A percentile compares a stretch with the other conserved stretches of the same genome.
These are phyloP conservation scores for Myxozyma neglecta DNA, from an alignment of 805 yeast species.

Conservation along the genomic window DNA sequence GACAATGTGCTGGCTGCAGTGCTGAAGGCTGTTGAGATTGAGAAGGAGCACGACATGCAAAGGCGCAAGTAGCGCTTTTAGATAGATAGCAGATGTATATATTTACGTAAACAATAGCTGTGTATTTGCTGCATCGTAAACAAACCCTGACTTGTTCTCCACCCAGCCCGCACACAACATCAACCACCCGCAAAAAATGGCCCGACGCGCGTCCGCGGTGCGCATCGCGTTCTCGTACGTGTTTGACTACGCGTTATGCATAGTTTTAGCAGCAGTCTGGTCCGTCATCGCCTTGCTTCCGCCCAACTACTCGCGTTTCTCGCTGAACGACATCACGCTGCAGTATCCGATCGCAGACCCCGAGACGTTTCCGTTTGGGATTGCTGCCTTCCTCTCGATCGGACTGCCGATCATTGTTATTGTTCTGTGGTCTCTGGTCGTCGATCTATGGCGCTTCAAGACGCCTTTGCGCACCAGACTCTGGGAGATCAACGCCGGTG, in stretches of 20 bases:
- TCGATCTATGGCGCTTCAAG: conserved; percentile 7
- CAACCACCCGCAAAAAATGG: conserved; percentile 1
- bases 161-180: no score
- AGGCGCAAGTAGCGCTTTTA: background rate
- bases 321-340: conserved; percentile 69
- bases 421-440: conserved; percentile 25
- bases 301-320: conserved; percentile 45
- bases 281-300: conserved; percentile 14
- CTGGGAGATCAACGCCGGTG: conserved; percentile 60
- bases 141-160: no score
- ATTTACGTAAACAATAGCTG: no score
- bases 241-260: conserved; percentile 25
- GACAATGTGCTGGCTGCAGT: conserved; percentile 58
- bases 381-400: conserved; percentile 47
- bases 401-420: conserved; percentile 38
- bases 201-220: conserved; percentile 14
- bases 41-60: background rate
- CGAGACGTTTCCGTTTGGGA: conserved; percentile 65
- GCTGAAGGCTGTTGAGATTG: conserved; percentile 32
- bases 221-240: conserved; percentile 27
- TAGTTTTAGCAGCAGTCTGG: conserved; percentile 19
- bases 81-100: background rate
- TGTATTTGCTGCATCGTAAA: no score
- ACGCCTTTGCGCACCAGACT: conserved; percentile 29
- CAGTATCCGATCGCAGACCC: conserved; percentile 76